A percentile compares a stretch with the other conserved stretches of the same genome.
Conservation (phyloP, 495 filamentous ascomycete species). For the Penicillium robsamsonii region DNA sequence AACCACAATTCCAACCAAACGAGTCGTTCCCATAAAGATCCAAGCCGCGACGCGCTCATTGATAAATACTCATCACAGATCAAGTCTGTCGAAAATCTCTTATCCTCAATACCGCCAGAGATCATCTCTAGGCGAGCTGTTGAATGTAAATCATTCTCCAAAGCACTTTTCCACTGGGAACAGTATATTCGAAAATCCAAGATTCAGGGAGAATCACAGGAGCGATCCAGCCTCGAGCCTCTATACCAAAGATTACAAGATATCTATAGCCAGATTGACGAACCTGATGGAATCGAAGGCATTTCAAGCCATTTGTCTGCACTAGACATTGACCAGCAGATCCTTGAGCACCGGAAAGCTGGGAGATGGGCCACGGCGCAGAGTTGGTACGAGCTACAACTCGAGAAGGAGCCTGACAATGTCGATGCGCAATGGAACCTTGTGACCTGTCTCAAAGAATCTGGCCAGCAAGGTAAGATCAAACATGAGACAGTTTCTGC, state of each 20-base stretch:
- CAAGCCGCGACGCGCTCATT: constrained; percentile 34
- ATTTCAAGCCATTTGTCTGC: constrained; percentile 81
- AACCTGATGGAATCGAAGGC: constrained; percentile 94
- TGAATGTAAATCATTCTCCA: constrained; percentile 87
- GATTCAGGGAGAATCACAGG: constrained; percentile 32
- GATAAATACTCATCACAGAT: constrained; percentile 52
- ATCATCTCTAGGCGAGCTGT: constrained; percentile 80
- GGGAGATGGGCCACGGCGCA: constrained; percentile 98
- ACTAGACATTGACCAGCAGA: constrained; percentile 85
- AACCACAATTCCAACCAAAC: constrained; percentile 35
- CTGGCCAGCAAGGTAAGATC: constrained; percentile 74
- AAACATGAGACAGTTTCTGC: not conserved
- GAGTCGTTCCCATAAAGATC: constrained; percentile 40
- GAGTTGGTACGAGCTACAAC: constrained; percentile 91
- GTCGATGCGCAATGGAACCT: constrained; percentile 76
- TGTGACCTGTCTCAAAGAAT: constrained; percentile 85
- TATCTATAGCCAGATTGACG: constrained; percentile 95
- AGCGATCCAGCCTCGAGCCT: constrained; percentile 48
- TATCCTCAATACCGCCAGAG: constrained; percentile 76
- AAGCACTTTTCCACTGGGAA: constrained; percentile 92
- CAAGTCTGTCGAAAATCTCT: constrained; percentile 58
- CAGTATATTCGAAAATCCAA: constrained; percentile 73
- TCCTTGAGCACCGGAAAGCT: constrained; percentile 85
- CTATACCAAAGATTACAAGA: constrained; percentile 78
- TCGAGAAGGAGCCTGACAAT: constrained; percentile 75